Percentiles rank a stretch among this genome's conserved stretches.
These are phyloP conservation scores for Blastomyces silverae DNA, from an alignment of 2,329 filamentous ascomycete species.

Conservation along the genomic window DNA sequence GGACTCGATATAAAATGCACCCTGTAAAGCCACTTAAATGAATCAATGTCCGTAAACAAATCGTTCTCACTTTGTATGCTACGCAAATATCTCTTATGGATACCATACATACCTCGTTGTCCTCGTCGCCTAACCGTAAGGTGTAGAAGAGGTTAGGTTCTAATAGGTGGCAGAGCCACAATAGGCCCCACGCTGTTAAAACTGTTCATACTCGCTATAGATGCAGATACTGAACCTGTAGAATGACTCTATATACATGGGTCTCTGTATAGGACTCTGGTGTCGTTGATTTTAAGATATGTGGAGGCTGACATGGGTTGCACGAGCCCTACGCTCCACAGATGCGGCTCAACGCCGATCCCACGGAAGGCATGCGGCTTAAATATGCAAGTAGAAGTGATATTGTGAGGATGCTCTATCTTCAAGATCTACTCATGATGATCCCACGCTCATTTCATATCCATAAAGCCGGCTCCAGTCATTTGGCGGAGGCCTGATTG, in stretches of 20 bases:
- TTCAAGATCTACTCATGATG: background rate
- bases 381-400: background rate
- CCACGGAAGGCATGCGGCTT: background rate
- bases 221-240: background rate
- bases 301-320: constrained; percentile 2
- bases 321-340: no score
- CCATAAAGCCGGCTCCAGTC: background rate
- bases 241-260: background rate
- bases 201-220: background rate
- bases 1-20: background rate
- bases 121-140: no score
- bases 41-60: background rate
- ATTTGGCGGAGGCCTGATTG: background rate
- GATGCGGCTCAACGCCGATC: background rate
- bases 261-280: background rate
- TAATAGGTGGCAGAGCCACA: background rate
- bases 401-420: background rate
- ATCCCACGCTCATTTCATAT: background rate
- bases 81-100: background rate
- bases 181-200: no score
- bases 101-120: background rate
- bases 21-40: background rate
- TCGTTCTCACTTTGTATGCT: background rate
- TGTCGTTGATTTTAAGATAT: background rate
- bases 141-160: no score